A percentile compares a stretch with the other conserved stretches of the same genome.
These are phyloP conservation scores for Aspergillus sojae DNA, from an alignment of 2,329 filamentous ascomycete genomes.

Conservation along the genomic window DNA sequence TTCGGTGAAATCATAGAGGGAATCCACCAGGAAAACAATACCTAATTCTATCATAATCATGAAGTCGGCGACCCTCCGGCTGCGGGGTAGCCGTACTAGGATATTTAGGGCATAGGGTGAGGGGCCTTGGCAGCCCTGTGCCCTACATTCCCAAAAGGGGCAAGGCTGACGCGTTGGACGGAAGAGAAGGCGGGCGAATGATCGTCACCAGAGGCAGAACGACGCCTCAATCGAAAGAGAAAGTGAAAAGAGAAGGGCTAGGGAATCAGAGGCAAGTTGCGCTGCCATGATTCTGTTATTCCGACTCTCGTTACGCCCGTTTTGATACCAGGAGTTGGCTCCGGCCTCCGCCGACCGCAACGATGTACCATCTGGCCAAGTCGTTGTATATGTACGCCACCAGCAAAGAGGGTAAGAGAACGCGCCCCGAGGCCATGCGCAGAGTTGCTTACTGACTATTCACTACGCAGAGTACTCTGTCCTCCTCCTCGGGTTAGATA, in stretches of 20 bases:
- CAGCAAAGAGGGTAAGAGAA: constrained; percentile 80
- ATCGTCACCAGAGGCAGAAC: background rate
- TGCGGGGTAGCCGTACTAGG: constrained; percentile 11
- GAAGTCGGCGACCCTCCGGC: background rate
- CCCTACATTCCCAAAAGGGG: constrained; percentile 32
- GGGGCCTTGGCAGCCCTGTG: constrained; percentile 19
- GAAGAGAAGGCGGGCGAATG: background rate
- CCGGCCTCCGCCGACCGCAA: constrained; percentile 28
- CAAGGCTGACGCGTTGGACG: constrained; percentile 26
- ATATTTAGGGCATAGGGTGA: constrained; percentile 24
- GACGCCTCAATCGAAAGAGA: background rate
- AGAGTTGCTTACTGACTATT: constrained; percentile 2
- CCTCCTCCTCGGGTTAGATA: constrained; percentile 94
- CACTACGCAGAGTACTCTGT: constrained; percentile 82
- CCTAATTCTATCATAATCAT: background rate
- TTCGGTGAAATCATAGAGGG: background rate
- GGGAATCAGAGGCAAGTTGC: constrained; percentile 5
- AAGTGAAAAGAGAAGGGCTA: background rate
- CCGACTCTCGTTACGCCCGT: constrained; percentile 9
- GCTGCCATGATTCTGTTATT: constrained; percentile 27
- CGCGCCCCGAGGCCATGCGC: background rate
- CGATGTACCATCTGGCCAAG: constrained; percentile 95
- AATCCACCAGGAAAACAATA: background rate
- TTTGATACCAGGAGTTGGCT: constrained; percentile 22
- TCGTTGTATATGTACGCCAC: constrained; percentile 93